Evolutionary conservation across 2,329 filamentous ascomycete species (phyloP).

Genomic region (Colletotrichum nymphaeae): DNA sequence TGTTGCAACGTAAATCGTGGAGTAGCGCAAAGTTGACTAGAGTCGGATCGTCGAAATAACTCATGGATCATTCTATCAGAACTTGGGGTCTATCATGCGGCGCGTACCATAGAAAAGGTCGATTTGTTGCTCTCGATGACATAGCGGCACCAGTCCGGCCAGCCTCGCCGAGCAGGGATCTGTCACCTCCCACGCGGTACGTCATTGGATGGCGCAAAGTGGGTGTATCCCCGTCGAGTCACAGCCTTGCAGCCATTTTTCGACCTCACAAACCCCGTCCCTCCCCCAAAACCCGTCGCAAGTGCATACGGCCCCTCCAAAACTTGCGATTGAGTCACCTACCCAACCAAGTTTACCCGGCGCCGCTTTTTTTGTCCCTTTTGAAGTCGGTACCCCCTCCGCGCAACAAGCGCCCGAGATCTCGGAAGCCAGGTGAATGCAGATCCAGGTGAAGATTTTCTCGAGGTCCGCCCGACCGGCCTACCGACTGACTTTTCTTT

Average conservation of each 20-base stretch:
- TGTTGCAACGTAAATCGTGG: no score
- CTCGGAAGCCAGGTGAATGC: constrained; percentile 35
- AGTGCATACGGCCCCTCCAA: constrained; percentile 32
- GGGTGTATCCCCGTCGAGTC: constrained; percentile 21
- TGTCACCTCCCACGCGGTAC: background rate
- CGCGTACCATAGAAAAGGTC: background rate
- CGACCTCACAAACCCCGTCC: constrained; percentile 32
- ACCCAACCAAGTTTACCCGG: constrained; percentile 23
- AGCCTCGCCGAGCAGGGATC: constrained; percentile 32
- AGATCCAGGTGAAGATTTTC: constrained; percentile 34
- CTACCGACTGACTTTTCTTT: constrained; percentile 36
- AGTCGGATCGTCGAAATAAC: no score
- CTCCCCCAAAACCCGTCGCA: constrained; percentile 29
- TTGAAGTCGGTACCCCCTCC: constrained; percentile 26
- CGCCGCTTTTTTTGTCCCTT: constrained; percentile 26
- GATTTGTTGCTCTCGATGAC: no score
- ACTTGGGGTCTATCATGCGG: background rate
- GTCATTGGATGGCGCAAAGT: constrained; percentile 23
- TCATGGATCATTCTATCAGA: no score
- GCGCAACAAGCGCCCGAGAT: constrained; percentile 19
- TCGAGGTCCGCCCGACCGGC: constrained; percentile 36
- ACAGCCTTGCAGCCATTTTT: constrained; percentile 35
- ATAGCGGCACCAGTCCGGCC: background rate
- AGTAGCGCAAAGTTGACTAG: no score
- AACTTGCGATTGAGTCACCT: constrained; percentile 35